These are phyloP conservation scores for Sclerotinia glacialis DNA, from an alignment of 2,329 filamentous ascomycete species.

Conservation along the genomic window DNA sequence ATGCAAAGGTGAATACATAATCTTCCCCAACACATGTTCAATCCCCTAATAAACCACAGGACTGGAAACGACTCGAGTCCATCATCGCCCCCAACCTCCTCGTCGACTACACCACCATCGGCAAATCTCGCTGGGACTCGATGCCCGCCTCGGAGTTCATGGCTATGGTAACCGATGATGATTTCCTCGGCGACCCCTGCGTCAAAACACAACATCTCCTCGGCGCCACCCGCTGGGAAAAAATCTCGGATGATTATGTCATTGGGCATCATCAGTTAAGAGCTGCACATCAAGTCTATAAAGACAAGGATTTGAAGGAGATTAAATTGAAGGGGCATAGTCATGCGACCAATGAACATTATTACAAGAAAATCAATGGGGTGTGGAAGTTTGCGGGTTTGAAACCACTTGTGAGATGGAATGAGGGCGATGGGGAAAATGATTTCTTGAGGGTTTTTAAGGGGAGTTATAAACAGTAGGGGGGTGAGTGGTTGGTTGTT, in stretches of 20 bases:
- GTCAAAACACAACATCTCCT: constrained; percentile 66
- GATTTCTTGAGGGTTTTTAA: constrained; percentile 36
- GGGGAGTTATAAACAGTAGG: constrained; percentile 26
- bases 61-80: constrained; percentile 32
- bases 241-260: constrained; percentile 55
- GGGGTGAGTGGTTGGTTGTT: background rate
- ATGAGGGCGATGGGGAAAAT: constrained; percentile 28
- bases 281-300: constrained; percentile 32
- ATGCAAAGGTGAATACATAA: constrained; percentile 48
- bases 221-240: constrained; percentile 57
- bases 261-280: constrained; percentile 46
- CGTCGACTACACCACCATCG: constrained; percentile 64
- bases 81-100: constrained; percentile 33
- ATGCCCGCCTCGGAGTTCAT: constrained; percentile 63
- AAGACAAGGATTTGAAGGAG: constrained; percentile 24
- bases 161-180: constrained; percentile 54
- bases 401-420: constrained; percentile 35
- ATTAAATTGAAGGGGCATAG: constrained; percentile 33
- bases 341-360: constrained; percentile 35
- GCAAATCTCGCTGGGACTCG: constrained; percentile 57
- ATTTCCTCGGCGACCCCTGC: constrained; percentile 59
- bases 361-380: constrained; percentile 34
- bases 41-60: constrained; percentile 24
- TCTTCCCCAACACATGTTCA: background rate
- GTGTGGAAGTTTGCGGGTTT: constrained; percentile 37